Percentiles rank a stretch among this genome's conserved stretches.
These are phyloP conservation scores for Friedmanniomyces simplex DNA, from an alignment of 495 filamentous ascomycete genomes.

Conservation along the genomic window DNA sequence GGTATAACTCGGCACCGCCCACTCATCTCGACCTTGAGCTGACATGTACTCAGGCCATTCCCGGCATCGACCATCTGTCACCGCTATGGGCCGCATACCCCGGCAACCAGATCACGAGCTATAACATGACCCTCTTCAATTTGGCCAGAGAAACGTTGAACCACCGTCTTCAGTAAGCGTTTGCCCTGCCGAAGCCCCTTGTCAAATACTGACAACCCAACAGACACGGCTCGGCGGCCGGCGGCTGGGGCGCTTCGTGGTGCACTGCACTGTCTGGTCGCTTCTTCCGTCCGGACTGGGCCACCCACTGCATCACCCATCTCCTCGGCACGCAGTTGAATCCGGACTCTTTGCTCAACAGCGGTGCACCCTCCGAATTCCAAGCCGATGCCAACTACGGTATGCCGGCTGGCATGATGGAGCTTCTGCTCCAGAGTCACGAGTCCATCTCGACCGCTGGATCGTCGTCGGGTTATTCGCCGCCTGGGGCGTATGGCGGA, in stretches of 20 bases:
- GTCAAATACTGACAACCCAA: not conserved
- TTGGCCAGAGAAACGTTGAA: not conserved
- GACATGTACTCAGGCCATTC: not conserved
- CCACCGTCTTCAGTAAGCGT: not conserved
- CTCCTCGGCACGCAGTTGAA: constrained; percentile 1
- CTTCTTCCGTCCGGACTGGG: not conserved
- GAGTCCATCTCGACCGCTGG: not conserved
- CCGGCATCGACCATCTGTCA: constrained; percentile 5
- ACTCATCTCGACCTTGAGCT: not conserved
- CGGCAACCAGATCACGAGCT: constrained; percentile 7
- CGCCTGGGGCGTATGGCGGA: not conserved
- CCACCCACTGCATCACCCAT: constrained; percentile 1
- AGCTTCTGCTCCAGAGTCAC: constrained; percentile 3
- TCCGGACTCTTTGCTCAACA: constrained; percentile 7
- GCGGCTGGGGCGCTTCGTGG: constrained; percentile 5
- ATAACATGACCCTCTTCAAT: not conserved
- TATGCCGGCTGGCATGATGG: not conserved
- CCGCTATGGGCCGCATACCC: constrained; percentile 6
- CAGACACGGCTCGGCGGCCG: not conserved
- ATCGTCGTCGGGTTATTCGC: not conserved
- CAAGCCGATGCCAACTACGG: constrained; percentile 7
- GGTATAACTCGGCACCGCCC: no score
- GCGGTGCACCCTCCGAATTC: constrained; percentile 3
- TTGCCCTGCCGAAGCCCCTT: not conserved
- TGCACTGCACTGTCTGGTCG: constrained; percentile 1